Percentiles rank a stretch among this genome's conserved stretches.
Conservation (phyloP, 768 basidiomycete species). For the Russula brevipes region DNA sequence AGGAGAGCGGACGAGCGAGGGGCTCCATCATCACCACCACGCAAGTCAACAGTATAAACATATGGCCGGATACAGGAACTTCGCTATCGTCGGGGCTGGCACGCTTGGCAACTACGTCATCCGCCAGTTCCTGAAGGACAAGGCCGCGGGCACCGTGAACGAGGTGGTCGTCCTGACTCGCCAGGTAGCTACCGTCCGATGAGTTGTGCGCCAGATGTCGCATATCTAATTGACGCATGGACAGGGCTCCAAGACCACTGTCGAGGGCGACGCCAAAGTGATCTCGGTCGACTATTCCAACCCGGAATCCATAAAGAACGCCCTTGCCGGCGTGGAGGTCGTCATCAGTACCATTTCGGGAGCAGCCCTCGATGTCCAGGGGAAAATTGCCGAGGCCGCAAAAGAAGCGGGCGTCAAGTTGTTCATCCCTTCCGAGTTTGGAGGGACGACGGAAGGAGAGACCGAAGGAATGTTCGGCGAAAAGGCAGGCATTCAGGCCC, state of each 20-base stretch:
- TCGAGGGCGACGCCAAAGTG: slow-evolving; percentile 5
- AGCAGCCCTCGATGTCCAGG: slow-evolving; percentile 20
- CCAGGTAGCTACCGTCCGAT: slow-evolving; percentile 1
- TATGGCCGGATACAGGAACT: slow-evolving; percentile 22
- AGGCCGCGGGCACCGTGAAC: slow-evolving; percentile 12
- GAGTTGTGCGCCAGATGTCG: not conserved
- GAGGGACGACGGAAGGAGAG: slow-evolving; percentile 20
- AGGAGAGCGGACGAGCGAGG: too few relatives aligned
- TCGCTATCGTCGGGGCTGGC: slow-evolving; percentile 23
- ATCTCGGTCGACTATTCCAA: slow-evolving; percentile 20
- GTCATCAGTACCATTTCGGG: slow-evolving; percentile 19
- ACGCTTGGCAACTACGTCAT: slow-evolving; percentile 19
- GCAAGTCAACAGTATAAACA: not conserved
- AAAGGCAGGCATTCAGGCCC: slow-evolving; percentile 4
- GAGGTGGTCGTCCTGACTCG: slow-evolving; percentile 21
- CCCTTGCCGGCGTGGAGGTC: slow-evolving; percentile 18
- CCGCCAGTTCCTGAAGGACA: slow-evolving; percentile 11
- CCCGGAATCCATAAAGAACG: slow-evolving; percentile 8
- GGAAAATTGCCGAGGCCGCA: slow-evolving; percentile 22
- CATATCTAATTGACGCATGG: not conserved
- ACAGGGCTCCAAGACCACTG: slow-evolving; percentile 9
- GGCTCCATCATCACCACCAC: too few relatives aligned
- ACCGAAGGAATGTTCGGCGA: slow-evolving; percentile 9
- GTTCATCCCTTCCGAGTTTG: slow-evolving; percentile 34
- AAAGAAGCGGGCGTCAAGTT: slow-evolving; percentile 31